Conservation (phyloP, 345 rosid genomes). For the Rhizophora apiculata region DNA sequence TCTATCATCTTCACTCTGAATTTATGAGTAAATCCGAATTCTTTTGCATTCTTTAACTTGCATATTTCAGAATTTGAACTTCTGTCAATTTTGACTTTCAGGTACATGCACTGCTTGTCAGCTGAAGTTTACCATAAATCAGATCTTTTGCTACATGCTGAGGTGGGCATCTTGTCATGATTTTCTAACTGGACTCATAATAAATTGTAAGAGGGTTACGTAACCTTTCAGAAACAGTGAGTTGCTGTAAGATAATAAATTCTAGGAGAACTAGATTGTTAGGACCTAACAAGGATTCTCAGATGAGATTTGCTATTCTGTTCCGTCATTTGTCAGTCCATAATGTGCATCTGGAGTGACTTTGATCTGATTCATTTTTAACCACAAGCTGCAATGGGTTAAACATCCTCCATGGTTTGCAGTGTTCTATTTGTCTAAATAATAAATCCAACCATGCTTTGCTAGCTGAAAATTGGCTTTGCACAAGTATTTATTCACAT, state of each 20-base stretch:
- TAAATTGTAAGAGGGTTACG: neutral
- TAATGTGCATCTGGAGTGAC: neutral
- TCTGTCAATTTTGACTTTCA: conserved; percentile 31
- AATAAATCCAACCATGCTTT: too few relatives aligned
- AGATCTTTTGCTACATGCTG: conserved; percentile 71
- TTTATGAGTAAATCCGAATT: neutral
- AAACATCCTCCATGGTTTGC: too few relatives aligned
- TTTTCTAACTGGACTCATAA: neutral
- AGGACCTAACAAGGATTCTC: too few relatives aligned
- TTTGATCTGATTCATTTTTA: neutral
- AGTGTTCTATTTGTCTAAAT: too few relatives aligned
- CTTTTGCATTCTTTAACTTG: neutral
- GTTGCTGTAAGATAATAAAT: neutral
- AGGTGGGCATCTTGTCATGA: conserved; percentile 44
- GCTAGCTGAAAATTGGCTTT: too few relatives aligned
- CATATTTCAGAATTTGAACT: conserved; percentile 14
- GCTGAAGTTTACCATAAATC: conserved; percentile 93
- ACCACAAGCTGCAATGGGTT: neutral
- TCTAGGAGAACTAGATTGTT: neutral
- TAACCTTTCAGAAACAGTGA: neutral
- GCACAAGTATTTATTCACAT: neutral
- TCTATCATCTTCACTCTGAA: too few relatives aligned
- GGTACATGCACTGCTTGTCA: conserved; percentile 91
- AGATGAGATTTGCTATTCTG: too few relatives aligned
- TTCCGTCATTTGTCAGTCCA: too few relatives aligned